These are phyloP conservation scores for Pezicula radicicola DNA, from an alignment of 2,329 filamentous ascomycete genomes.

Conservation along the genomic window DNA sequence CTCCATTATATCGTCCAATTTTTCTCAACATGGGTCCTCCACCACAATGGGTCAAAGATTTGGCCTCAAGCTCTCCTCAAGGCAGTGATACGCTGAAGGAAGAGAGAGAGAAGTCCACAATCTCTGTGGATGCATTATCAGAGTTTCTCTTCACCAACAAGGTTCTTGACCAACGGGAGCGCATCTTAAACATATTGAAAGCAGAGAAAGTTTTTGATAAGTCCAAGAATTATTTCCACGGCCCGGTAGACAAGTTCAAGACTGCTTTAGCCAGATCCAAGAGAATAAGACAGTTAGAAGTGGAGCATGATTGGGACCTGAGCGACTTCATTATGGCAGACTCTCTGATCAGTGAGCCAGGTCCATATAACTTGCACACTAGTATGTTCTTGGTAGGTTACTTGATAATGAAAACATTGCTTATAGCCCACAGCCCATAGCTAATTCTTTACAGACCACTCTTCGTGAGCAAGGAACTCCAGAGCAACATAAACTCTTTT, in stretches of 20 bases:
- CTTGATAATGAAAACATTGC: too few relatives aligned
- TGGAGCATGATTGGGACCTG: slow-evolving; percentile 63
- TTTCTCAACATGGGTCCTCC: slow-evolving; percentile 25
- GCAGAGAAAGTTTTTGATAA: slow-evolving; percentile 73
- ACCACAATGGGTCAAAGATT: slow-evolving; percentile 60
- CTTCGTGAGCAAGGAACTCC: slow-evolving; percentile 68
- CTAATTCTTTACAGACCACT: slow-evolving; percentile 47
- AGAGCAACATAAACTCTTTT: slow-evolving; percentile 71
- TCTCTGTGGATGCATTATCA: slow-evolving; percentile 65
- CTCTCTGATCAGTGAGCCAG: slow-evolving; percentile 69
- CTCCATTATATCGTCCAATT: background rate
- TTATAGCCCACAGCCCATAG: background rate
- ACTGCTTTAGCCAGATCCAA: slow-evolving; percentile 69
- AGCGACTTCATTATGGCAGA: slow-evolving; percentile 64
- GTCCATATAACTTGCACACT: slow-evolving; percentile 71
- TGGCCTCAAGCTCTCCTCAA: slow-evolving; percentile 64
- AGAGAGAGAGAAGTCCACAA: slow-evolving; percentile 64
- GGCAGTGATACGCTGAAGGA: slow-evolving; percentile 66
- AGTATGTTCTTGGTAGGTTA: slow-evolving; percentile 60
- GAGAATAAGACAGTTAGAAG: slow-evolving; percentile 62
- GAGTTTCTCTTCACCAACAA: slow-evolving; percentile 68
- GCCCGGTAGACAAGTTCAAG: slow-evolving; percentile 66
- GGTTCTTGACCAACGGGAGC: slow-evolving; percentile 55
- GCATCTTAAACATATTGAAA: slow-evolving; percentile 60
- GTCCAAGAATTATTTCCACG: slow-evolving; percentile 72